Evolutionary conservation across 306 rosid species (phyloP).

Genomic region (Malus asiatica): DNA sequence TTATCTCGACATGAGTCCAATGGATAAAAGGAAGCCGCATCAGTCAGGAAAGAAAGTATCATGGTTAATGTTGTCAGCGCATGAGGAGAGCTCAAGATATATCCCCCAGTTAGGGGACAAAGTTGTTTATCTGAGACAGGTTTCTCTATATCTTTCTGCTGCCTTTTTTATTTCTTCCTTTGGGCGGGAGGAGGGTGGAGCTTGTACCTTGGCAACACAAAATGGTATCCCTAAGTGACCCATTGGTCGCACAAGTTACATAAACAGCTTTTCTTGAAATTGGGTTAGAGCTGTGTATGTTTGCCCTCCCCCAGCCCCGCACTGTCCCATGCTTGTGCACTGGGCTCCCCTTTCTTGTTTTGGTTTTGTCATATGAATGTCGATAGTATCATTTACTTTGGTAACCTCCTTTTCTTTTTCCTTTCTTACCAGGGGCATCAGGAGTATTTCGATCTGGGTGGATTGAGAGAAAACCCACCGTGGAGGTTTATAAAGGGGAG

Average conservation of each 20-base stretch:
- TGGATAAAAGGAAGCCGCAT: slow-evolving; percentile 45
- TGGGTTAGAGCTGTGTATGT: neutral
- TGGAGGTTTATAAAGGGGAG: slow-evolving; percentile 57
- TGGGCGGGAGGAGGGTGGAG: neutral
- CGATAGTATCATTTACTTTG: slow-evolving; percentile 4
- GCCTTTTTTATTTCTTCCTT: neutral
- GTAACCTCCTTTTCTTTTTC: neutral
- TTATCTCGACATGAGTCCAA: slow-evolving; percentile 47
- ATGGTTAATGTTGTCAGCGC: slow-evolving; percentile 76
- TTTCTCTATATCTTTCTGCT: slow-evolving; percentile 22
- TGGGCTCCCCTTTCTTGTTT: too few relatives aligned
- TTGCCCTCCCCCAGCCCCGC: neutral
- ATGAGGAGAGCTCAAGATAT: slow-evolving; percentile 86
- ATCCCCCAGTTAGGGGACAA: slow-evolving; percentile 95
- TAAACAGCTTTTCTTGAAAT: neutral
- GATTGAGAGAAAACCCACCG: slow-evolving; percentile 62
- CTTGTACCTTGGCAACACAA: neutral
- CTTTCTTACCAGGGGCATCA: slow-evolving; percentile 72
- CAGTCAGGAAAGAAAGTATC: slow-evolving; percentile 57
- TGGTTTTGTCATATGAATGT: neutral
- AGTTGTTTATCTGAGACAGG: slow-evolving; percentile 94
- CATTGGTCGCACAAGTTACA: neutral
- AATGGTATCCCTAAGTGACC: neutral
- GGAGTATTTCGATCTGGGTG: slow-evolving; percentile 60
- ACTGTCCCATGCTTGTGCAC: neutral